Conservation (phyloP, 2,329 filamentous ascomycete genomes). For the Hypoxylon sp. region DNA sequence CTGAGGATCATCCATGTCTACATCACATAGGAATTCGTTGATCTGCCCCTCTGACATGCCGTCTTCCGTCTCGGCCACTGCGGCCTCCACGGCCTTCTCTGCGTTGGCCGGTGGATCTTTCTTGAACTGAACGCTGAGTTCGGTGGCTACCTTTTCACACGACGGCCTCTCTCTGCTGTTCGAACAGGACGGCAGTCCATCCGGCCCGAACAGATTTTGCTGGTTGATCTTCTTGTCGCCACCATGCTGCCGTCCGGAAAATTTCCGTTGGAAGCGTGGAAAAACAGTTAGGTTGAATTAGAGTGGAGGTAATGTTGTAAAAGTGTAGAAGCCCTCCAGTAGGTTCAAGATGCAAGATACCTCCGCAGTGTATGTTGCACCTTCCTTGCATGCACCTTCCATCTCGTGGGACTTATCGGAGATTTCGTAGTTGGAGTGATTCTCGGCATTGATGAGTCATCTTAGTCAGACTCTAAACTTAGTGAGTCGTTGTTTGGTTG, state of each 20-base stretch:
- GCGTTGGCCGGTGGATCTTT: conserved; percentile 11
- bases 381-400: too few relatives aligned
- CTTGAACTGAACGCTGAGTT: conserved; percentile 40
- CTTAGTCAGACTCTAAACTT: not conserved
- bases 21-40: not conserved
- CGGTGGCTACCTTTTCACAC: conserved; percentile 42
- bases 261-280: not conserved
- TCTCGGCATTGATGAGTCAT: conserved; percentile 4
- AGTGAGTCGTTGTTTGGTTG: not conserved
- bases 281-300: too few relatives aligned
- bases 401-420: conserved; percentile 4
- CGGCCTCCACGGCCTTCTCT: not conserved
- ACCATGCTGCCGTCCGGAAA: conserved; percentile 8
- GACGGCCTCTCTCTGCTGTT: conserved; percentile 12
- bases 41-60: conserved; percentile 9
- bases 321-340: too few relatives aligned
- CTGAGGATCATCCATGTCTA: not conserved
- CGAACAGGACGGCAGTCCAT: conserved; percentile 12
- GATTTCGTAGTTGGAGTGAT: conserved; percentile 21
- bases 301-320: too few relatives aligned
- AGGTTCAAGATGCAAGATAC: too few relatives aligned
- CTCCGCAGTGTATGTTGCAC: too few relatives aligned
- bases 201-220: not conserved
- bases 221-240: conserved; percentile 1
- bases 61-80: conserved; percentile 3